Conservation (phyloP, 495 filamentous ascomycete species). For the Platismatia glauca region DNA sequence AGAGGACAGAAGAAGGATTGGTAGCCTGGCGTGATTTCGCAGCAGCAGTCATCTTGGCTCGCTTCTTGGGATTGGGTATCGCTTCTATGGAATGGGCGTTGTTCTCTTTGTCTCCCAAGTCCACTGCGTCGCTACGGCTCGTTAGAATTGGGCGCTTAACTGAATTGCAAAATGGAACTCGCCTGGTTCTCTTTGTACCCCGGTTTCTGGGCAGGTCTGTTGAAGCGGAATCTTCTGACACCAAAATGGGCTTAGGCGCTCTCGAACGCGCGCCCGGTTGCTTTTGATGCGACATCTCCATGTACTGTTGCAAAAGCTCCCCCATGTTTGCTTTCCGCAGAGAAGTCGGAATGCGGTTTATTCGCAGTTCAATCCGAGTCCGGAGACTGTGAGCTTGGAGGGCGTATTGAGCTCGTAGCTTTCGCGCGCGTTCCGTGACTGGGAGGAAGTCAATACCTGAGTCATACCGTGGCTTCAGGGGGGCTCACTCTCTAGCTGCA, state of each 20-base stretch:
- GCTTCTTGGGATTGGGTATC: conserved; percentile 53
- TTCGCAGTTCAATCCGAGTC: conserved; percentile 82
- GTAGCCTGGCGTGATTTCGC: conserved; percentile 25
- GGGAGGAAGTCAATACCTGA: conserved; percentile 18
- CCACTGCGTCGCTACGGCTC: conserved; percentile 50
- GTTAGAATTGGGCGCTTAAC: conserved; percentile 3
- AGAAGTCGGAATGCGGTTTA: conserved; percentile 82
- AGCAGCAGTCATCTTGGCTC: conserved; percentile 31
- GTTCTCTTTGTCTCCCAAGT: conserved; percentile 73
- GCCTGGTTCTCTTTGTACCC: conserved; percentile 55
- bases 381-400: conserved; percentile 76
- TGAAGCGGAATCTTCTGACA: conserved; percentile 15
- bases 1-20: conserved; percentile 53
- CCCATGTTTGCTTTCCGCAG: conserved; percentile 76
- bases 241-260: conserved; percentile 17
- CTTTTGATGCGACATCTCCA: conserved; percentile 27
- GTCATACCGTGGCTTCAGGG: conserved; percentile 11
- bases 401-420: conserved; percentile 82
- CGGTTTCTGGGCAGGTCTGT: conserved; percentile 17
- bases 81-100: conserved; percentile 37
- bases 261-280: conserved; percentile 19
- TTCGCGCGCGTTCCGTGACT: conserved; percentile 90
- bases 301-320: conserved; percentile 59
- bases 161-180: conserved; percentile 9
- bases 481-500: conserved; percentile 78